phyloP scores from a whole-genome alignment of 352 stramenopile species.

The Phytopythium aichiense region DNA sequence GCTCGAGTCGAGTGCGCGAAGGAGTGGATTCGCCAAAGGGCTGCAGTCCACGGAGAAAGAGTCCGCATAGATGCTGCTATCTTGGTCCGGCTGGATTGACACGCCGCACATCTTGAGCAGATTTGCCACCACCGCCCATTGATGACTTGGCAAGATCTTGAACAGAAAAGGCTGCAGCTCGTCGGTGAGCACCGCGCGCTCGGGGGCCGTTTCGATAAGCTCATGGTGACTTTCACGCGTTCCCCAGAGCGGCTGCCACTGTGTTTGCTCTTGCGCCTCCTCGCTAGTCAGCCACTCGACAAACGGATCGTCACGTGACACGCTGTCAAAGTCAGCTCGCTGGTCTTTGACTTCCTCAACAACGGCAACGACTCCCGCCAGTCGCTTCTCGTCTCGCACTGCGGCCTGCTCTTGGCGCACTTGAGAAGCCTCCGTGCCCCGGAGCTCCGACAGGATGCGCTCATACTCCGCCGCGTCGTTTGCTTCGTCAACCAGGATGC shows the following conservation, averaged over 20 bases:
- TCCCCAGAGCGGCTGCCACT: slow-evolving; percentile 58
- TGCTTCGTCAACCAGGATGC: slow-evolving; percentile 58
- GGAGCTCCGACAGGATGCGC: slow-evolving; percentile 66
- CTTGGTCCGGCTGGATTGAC: background rate
- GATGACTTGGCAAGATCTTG: slow-evolving; percentile 27
- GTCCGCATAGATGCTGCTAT: slow-evolving; percentile 1
- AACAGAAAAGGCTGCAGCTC: slow-evolving; percentile 82
- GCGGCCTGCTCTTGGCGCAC: slow-evolving; percentile 22
- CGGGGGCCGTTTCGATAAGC: slow-evolving; percentile 56
- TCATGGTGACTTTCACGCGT: slow-evolving; percentile 38
- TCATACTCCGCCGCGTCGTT: slow-evolving; percentile 70
- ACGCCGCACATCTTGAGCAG: slow-evolving; percentile 50
- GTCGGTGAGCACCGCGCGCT: slow-evolving; percentile 60
- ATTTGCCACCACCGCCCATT: slow-evolving; percentile 26
- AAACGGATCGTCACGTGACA: slow-evolving; percentile 33
- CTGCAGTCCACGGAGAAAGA: slow-evolving; percentile 23
- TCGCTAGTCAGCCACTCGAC: slow-evolving; percentile 42
- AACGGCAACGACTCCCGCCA: slow-evolving; percentile 10
- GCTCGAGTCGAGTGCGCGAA: slow-evolving; percentile 34
- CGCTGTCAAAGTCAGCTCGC: slow-evolving; percentile 34
- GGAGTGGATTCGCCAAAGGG: slow-evolving; percentile 32
- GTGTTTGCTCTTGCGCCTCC: slow-evolving; percentile 26
- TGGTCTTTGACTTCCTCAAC: slow-evolving; percentile 47
- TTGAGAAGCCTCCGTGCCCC: slow-evolving; percentile 35
- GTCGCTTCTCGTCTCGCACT: slow-evolving; percentile 29